Conservation (phyloP, 2,329 filamentous ascomycete species). For the Aspergillus versicolor region DNA sequence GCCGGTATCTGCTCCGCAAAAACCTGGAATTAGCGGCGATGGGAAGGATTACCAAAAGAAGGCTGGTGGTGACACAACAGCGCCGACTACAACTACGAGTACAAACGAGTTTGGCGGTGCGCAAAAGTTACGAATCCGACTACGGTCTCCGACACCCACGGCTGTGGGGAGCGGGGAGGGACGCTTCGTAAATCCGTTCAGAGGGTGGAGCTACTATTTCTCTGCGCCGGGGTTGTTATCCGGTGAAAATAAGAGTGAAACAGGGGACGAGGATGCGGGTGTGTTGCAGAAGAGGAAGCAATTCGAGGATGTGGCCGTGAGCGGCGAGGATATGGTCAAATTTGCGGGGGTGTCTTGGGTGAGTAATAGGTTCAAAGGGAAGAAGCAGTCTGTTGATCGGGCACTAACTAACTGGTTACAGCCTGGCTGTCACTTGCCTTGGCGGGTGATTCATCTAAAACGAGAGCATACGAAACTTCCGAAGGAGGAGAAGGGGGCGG, state of each 20-base stretch:
- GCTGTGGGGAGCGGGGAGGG: slow-evolving; percentile 29
- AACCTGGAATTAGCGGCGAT: background rate
- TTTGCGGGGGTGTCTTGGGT: slow-evolving; percentile 37
- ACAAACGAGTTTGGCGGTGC: slow-evolving; percentile 1
- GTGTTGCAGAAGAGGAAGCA: slow-evolving; percentile 25
- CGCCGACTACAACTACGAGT: background rate
- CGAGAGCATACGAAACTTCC: slow-evolving; percentile 32
- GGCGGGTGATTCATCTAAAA: slow-evolving; percentile 41
- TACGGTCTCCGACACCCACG: slow-evolving; percentile 40
- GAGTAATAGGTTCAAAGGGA: slow-evolving; percentile 14
- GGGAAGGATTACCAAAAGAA: background rate
- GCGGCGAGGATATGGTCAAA: slow-evolving; percentile 30
- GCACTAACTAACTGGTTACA: slow-evolving; percentile 10
- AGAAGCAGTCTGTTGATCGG: background rate
- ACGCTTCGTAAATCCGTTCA: slow-evolving; percentile 40
- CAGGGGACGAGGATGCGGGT: slow-evolving; percentile 18
- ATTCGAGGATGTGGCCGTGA: slow-evolving; percentile 39
- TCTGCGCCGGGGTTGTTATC: slow-evolving; percentile 33
- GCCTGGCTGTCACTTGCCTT: slow-evolving; percentile 43
- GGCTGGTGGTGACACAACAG: background rate
- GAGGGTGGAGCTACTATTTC: slow-evolving; percentile 45
- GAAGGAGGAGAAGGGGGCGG: slow-evolving; percentile 18
- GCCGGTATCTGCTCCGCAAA: slow-evolving; percentile 14
- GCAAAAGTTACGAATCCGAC: slow-evolving; percentile 40
- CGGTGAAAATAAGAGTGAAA: slow-evolving; percentile 9